phyloP scores from a whole-genome alignment of 306 rosid genomes.

The Casuarina glauca region DNA sequence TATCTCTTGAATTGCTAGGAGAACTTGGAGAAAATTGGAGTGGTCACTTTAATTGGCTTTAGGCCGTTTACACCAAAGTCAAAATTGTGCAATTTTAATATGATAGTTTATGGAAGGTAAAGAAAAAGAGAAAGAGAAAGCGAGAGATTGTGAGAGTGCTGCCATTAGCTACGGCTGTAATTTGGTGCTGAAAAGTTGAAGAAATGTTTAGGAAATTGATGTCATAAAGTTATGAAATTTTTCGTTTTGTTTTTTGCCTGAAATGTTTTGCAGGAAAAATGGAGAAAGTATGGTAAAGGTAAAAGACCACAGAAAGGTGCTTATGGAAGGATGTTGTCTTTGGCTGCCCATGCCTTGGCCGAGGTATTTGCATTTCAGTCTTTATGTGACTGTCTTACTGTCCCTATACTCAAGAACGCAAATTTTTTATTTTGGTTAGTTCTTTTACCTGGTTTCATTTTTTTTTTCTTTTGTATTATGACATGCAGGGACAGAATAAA shows the following conservation, averaged over 20 bases:
- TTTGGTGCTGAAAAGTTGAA: not conserved
- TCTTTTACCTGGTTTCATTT: conserved; percentile 27
- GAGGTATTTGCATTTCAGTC: conserved; percentile 56
- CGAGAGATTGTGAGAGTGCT: not conserved
- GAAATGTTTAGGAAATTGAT: not conserved
- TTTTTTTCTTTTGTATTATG: conserved; percentile 29
- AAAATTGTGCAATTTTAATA: not conserved
- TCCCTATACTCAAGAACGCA: not conserved
- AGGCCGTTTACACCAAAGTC: not conserved
- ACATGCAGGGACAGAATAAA: conserved; percentile 59
- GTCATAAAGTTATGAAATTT: conserved; percentile 17
- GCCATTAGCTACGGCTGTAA: not conserved
- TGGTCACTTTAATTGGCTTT: not conserved
- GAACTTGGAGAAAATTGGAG: not conserved
- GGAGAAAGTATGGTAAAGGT: conserved; percentile 49
- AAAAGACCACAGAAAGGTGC: conserved; percentile 54
- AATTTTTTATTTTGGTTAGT: conserved; percentile 11
- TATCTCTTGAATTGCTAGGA: not conserved
- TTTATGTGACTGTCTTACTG: conserved; percentile 13
- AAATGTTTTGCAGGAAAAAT: conserved; percentile 53
- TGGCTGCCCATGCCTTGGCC: conserved; percentile 94
- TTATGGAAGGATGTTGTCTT: conserved; percentile 74
- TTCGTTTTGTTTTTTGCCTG: conserved; percentile 9
- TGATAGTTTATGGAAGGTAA: not conserved
- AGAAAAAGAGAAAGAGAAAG: not conserved